Evolutionary conservation across 768 basidiomycete species (phyloP), one percentile per base, ranked within the genome.

Genomic region (Nidula microcarpa): DNA sequence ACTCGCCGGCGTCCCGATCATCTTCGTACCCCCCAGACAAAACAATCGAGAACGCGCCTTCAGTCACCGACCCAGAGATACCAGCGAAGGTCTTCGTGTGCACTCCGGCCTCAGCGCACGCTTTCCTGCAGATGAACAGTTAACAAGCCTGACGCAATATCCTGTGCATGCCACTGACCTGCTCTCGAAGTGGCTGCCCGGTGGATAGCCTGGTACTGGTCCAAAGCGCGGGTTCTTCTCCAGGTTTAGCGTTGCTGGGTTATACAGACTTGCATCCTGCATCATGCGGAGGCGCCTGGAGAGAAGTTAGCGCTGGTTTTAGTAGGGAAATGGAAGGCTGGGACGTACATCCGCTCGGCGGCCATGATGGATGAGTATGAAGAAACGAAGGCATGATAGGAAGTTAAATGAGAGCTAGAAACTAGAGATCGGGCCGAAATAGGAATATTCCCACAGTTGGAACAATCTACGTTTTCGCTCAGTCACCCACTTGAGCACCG

Each of bases 21-120:
- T 78, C 77, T 41, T 69, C 68, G 45, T 79, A 77, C 2, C 69
- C 67, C 5, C 68, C 66, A 11, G 72, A 74, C 2, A 75, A 49
- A 34, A 71, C 70, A 17, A 79, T 67, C 0, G 77, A 77, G 53
- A 63, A 73, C 1, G 76, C 75, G 1, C 76, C 77, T 2, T 57
- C 41, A 3, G 43, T 51, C 10, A 53, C 47, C 11, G 58, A 58
- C 3, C 69, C 69, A 34, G 64, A 62, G 33, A 78, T 78, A 5
- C 76, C 76, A 17, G 74, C 74, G 43, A 59, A 47, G 4, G 17
- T 34, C 4, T 48, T 58, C 3, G 36, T 49, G 52, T 76, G 76
- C 2, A 76, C 57, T 0, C 65, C 61, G 1, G 57, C 57, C 0
- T 44, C 36, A 5, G 54, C 23, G 39, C 68, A 67, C 6, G 63